Evolutionary conservation across 805 yeast species (phyloP).

Genomic region (Millerozyma acaciae): DNA sequence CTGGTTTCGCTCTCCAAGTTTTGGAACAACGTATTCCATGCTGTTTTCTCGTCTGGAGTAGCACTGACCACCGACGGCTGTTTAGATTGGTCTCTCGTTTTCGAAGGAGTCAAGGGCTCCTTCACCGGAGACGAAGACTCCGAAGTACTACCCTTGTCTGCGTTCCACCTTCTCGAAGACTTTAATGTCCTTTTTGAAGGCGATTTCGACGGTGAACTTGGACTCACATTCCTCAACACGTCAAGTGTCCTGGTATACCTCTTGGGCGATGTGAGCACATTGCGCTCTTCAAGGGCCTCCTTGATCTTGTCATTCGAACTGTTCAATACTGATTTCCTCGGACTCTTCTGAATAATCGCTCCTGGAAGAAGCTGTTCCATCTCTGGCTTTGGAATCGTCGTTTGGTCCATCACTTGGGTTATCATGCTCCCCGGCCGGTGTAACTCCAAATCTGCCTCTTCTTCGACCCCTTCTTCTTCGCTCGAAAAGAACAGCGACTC

Average conservation of each 20-base stretch:
- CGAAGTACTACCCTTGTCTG: no score
- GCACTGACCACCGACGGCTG: no score
- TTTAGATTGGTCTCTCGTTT: no score
- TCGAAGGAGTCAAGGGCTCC: no score
- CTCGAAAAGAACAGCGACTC: conserved; percentile 11
- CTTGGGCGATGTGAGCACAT: conserved; percentile 17
- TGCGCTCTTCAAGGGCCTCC: conserved; percentile 4
- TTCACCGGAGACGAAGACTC: no score
- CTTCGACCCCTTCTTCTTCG: conserved; percentile 11
- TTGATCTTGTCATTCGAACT: conserved; percentile 3
- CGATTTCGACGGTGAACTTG: no score
- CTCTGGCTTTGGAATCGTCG: neutral
- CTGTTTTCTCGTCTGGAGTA: conserved; percentile 8
- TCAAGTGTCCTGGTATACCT: conserved; percentile 9
- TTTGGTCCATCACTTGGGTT: conserved; percentile 3
- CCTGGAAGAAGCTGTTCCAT: conserved; percentile 5
- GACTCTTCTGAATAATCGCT: neutral
- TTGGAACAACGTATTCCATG: conserved; percentile 16
- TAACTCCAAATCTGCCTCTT: no score
- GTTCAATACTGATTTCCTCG: no score
- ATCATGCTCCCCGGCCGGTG: neutral
- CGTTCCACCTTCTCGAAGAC: no score
- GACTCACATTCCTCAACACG: conserved; percentile 2
- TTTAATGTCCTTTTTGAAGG: conserved; percentile 1
- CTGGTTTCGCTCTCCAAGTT: conserved; percentile 10